These are phyloP conservation scores for Pestalotiopsis sp. DNA, from an alignment of 2,329 filamentous ascomycete species.

Conservation along the genomic window DNA sequence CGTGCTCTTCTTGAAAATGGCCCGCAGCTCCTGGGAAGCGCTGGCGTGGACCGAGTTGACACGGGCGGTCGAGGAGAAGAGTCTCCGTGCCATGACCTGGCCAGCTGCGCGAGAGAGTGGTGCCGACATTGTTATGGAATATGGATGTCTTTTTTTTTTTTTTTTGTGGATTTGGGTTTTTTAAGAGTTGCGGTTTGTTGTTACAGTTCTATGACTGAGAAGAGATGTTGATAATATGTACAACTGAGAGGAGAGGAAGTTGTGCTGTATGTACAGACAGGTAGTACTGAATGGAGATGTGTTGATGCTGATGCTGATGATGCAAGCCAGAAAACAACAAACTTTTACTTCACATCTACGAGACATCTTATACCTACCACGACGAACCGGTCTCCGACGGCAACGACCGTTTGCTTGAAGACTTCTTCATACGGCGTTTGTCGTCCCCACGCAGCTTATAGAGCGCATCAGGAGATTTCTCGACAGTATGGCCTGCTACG, in stretches of 20 bases:
- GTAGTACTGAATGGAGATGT: constrained; percentile 9
- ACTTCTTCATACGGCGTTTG: not conserved
- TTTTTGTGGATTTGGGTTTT: not conserved
- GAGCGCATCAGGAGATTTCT: constrained; percentile 9
- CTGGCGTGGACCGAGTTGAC: not conserved
- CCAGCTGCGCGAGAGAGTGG: constrained; percentile 9
- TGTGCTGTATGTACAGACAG: constrained; percentile 8
- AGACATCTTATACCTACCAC: constrained; percentile 11
- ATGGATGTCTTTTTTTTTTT: not conserved
- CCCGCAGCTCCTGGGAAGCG: not conserved
- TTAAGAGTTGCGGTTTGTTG: not conserved
- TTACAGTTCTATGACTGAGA: not conserved
- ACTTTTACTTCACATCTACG: not conserved
- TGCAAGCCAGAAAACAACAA: constrained; percentile 7
- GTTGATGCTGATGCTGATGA: constrained; percentile 6
- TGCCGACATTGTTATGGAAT: constrained; percentile 7
- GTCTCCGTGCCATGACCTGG: constrained; percentile 8
- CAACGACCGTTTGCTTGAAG: not conserved
- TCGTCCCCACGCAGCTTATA: not conserved
- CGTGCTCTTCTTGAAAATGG: constrained; percentile 8
- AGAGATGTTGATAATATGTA: constrained; percentile 2
- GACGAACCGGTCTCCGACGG: constrained; percentile 7
- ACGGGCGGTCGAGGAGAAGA: constrained; percentile 10
- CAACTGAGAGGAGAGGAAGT: constrained; percentile 5
- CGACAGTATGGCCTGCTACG: constrained; percentile 1